Evolutionary conservation across 2,329 filamentous ascomycete species (phyloP).

Genomic region (Dryadomyces sulphureus): DNA sequence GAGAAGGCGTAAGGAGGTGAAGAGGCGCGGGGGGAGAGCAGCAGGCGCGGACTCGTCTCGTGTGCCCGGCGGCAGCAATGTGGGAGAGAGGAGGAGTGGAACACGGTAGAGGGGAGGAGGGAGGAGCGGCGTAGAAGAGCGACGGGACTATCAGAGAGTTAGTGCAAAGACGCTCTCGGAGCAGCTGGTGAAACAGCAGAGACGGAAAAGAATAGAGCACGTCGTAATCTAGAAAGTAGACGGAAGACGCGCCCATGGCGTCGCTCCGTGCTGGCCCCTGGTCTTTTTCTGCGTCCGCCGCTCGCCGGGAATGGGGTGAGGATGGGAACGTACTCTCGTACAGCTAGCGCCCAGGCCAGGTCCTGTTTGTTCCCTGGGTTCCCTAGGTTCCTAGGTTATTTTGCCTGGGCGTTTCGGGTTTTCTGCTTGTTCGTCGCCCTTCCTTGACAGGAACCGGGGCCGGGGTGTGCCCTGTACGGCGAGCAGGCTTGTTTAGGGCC

Average conservation of each 20-base stretch:
- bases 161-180: too few species aligned
- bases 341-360: too few species aligned
- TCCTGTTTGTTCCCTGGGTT: too few species aligned
- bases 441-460: conserved; percentile 1
- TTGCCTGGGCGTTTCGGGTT: neutral
- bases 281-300: neutral
- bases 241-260: conserved; percentile 1
- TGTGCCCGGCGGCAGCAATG: neutral
- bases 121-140: too few species aligned
- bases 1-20: neutral
- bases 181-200: conserved; percentile 1
- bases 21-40: neutral
- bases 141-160: too few species aligned
- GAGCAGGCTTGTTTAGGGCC: conserved; percentile 6
- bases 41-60: too few species aligned
- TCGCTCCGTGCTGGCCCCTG: neutral
- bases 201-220: conserved; percentile 3
- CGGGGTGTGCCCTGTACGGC: neutral
- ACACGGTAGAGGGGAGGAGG: neutral
- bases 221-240: conserved; percentile 1
- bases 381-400: too few species aligned
- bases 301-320: too few species aligned
- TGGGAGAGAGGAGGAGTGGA: neutral
- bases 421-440: neutral
- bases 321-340: too few species aligned